A percentile compares a stretch with the other conserved stretches of the same genome.
phyloP scores from a whole-genome alignment of 2,329 filamentous ascomycete species.

The Epichloe bromicola region DNA sequence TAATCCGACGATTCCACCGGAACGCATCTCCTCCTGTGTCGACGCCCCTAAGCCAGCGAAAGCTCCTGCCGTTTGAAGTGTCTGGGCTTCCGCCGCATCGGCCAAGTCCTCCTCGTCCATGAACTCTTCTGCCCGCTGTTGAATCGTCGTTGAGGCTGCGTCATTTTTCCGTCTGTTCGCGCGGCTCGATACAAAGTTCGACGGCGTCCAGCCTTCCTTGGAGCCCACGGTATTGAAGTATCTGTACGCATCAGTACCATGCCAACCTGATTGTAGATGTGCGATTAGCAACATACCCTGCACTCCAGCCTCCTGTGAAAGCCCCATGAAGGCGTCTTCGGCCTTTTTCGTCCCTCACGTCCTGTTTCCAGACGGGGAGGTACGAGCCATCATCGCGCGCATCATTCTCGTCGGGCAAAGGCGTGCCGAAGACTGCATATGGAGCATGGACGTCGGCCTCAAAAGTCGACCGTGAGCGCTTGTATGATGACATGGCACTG shows the following conservation, averaged over 20 bases:
- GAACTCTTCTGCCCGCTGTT: slow-evolving; percentile 71
- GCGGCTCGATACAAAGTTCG: slow-evolving; percentile 84
- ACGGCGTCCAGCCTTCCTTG: slow-evolving; percentile 94
- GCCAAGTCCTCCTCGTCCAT: slow-evolving; percentile 97
- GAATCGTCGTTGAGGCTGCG: slow-evolving; percentile 26
- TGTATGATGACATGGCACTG: slow-evolving; percentile 55
- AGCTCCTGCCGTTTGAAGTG: slow-evolving; percentile 56
- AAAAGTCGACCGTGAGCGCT: slow-evolving; percentile 66
- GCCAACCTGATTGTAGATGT: background rate
- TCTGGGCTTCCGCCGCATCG: slow-evolving; percentile 67
- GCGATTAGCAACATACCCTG: slow-evolving; percentile 52
- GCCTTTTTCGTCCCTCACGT: slow-evolving; percentile 85
- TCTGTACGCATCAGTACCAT: slow-evolving; percentile 28
- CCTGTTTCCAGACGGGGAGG: slow-evolving; percentile 95
- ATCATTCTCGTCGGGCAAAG: slow-evolving; percentile 67
- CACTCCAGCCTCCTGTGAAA: slow-evolving; percentile 93
- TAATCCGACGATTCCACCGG: slow-evolving; percentile 52
- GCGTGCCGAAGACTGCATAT: slow-evolving; percentile 71
- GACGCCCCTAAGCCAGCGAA: slow-evolving; percentile 68
- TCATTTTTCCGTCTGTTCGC: slow-evolving; percentile 60
- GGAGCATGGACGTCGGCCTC: slow-evolving; percentile 65
- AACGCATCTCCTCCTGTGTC: slow-evolving; percentile 36
- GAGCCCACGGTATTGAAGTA: slow-evolving; percentile 98
- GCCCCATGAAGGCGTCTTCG: slow-evolving; percentile 86
- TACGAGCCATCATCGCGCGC: slow-evolving; percentile 83